These are phyloP conservation scores for Geosmithia morbida DNA, from an alignment of 2,329 filamentous ascomycete genomes.

Conservation along the genomic window DNA sequence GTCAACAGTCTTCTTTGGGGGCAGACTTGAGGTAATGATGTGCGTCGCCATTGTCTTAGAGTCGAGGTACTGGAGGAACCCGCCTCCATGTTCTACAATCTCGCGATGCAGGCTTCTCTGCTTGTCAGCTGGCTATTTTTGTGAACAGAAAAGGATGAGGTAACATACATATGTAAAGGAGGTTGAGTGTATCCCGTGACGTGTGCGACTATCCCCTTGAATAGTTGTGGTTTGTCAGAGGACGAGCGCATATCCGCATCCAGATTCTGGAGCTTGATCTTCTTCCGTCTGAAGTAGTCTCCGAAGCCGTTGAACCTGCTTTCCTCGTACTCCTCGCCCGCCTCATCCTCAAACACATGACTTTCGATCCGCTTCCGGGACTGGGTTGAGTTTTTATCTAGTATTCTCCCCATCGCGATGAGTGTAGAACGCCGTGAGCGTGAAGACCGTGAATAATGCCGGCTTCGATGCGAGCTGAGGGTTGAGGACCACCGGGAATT, in stretches of 20 bases:
- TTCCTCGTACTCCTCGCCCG: slow-evolving; percentile 78
- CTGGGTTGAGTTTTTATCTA: slow-evolving; percentile 48
- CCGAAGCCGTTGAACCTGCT: slow-evolving; percentile 80
- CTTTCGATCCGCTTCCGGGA: slow-evolving; percentile 46
- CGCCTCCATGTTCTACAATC: slow-evolving; percentile 86
- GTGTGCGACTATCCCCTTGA: slow-evolving; percentile 80
- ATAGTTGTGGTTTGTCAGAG: slow-evolving; percentile 64
- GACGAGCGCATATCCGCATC: slow-evolving; percentile 67
- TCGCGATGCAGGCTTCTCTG: slow-evolving; percentile 54
- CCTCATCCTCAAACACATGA: slow-evolving; percentile 66
- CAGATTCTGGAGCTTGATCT: slow-evolving; percentile 91
- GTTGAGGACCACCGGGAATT: neutral
- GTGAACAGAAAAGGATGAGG: neutral
- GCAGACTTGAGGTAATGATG: slow-evolving; percentile 81
- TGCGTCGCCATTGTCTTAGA: slow-evolving; percentile 92
- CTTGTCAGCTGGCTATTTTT: neutral
- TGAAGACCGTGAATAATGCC: neutral
- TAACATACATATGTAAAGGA: slow-evolving; percentile 56
- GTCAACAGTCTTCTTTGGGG: slow-evolving; percentile 85
- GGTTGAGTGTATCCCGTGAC: slow-evolving; percentile 96
- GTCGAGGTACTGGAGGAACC: slow-evolving; percentile 88
- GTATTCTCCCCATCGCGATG: slow-evolving; percentile 38
- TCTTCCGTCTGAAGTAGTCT: slow-evolving; percentile 92
- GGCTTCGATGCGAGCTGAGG: neutral
- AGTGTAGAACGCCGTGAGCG: neutral